phyloP scores from a whole-genome alignment of 345 rosid species.

The Ricinus communis region DNA sequence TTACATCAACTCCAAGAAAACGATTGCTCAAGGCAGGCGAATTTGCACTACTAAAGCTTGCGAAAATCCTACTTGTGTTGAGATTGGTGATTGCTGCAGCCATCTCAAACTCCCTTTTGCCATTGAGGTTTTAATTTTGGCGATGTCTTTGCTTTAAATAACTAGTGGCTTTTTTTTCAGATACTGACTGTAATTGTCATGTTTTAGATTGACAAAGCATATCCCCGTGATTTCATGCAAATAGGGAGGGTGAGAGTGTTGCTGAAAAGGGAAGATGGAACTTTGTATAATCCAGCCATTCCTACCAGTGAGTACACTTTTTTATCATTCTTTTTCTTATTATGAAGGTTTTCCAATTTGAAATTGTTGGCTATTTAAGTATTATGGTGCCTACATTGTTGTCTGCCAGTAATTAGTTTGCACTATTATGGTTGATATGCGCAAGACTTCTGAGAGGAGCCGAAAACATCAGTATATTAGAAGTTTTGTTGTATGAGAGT shows the following conservation, averaged over 20 bases:
- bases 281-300: constrained; percentile 69
- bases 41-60: constrained; percentile 65
- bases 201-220: constrained; percentile 76
- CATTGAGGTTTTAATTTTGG: constrained; percentile 53
- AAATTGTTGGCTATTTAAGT: not conserved
- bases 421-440: not conserved
- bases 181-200: not conserved
- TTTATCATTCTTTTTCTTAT: not conserved
- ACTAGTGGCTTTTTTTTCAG: not conserved
- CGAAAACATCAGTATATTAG: not conserved
- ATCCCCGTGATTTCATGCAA: constrained; percentile 96
- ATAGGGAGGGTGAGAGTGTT: constrained; percentile 81
- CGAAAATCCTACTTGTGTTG: constrained; percentile 78
- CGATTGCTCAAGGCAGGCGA: constrained; percentile 85
- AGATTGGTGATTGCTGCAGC: constrained; percentile 85
- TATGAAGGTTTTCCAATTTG: no score
- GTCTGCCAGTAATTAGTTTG: no score
- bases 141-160: not conserved
- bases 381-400: not conserved
- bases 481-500: not conserved
- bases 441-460: not conserved
- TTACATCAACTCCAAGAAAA: constrained; percentile 87
- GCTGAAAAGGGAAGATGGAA: constrained; percentile 83
- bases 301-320: constrained; percentile 58
- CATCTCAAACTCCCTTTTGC: constrained; percentile 66